These are phyloP conservation scores for Mitragyna speciosa DNA, from an alignment of 257 asterid genomes.

Conservation along the genomic window DNA sequence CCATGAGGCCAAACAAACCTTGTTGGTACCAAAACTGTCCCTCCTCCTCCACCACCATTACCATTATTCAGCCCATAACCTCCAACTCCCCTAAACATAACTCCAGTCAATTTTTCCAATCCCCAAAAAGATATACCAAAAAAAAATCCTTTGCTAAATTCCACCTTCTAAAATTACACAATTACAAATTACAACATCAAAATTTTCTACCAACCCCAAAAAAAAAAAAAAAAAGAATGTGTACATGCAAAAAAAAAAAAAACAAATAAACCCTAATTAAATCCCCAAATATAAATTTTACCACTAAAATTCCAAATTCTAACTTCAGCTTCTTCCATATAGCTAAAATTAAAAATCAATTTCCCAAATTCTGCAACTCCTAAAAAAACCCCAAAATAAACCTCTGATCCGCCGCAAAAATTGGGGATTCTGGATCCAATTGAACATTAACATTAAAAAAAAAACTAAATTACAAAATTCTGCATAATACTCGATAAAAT, in stretches of 20 bases:
- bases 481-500: neutral
- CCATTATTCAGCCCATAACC: conserved; percentile 39
- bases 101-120: conserved; percentile 12
- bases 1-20: conserved; percentile 80
- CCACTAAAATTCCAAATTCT: conserved; percentile 4
- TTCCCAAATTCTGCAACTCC: neutral
- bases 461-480: conserved; percentile 20
- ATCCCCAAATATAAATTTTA: conserved; percentile 1
- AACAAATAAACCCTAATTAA: conserved; percentile 26
- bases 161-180: conserved; percentile 13
- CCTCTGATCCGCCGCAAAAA: conserved; percentile 26
- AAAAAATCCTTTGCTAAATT: neutral
- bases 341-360: neutral
- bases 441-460: neutral
- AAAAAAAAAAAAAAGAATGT: neutral
- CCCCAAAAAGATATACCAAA: conserved; percentile 8
- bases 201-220: conserved; percentile 11
- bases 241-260: conserved; percentile 28
- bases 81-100: conserved; percentile 45
- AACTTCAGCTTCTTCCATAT: neutral
- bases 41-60: conserved; percentile 28
- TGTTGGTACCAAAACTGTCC: conserved; percentile 44
- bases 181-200: conserved; percentile 12
- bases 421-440: conserved; percentile 5
- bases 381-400: neutral